phyloP scores from a whole-genome alignment of 2,329 filamentous ascomycete species.

The Leptodontidium sp. region DNA sequence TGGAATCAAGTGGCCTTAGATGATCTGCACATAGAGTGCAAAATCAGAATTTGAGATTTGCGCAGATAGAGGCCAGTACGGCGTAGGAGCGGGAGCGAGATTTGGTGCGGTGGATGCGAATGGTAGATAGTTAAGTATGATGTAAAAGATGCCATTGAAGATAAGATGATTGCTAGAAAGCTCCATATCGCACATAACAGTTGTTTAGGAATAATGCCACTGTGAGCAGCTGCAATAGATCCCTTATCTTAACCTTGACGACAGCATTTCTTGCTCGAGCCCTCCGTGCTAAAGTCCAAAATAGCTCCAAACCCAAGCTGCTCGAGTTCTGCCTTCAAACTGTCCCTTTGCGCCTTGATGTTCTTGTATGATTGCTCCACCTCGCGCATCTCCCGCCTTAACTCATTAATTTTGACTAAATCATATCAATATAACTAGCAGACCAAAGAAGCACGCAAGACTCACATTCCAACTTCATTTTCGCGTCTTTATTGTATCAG shows the following conservation, averaged over 20 bases:
- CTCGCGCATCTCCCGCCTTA: not conserved
- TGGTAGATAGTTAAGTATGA: too few relatives aligned
- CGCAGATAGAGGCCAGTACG: not conserved
- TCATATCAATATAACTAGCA: not conserved
- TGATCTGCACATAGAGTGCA: too few relatives aligned
- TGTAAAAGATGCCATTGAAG: not conserved
- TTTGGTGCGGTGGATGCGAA: too few relatives aligned
- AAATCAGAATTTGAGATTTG: too few relatives aligned
- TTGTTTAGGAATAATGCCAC: not conserved
- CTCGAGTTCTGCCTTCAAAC: not conserved
- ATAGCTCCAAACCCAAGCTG: not conserved
- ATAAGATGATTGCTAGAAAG: not conserved
- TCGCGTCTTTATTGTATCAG: not conserved
- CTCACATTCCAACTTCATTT: not conserved
- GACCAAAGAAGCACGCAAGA: not conserved
- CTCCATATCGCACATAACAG: not conserved
- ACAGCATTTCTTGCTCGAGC: not conserved
- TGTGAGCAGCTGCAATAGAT: not conserved
- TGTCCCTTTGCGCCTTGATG: not conserved
- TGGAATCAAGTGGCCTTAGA: too few relatives aligned
- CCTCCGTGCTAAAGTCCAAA: not conserved
- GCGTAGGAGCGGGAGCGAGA: too few relatives aligned
- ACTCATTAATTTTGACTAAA: slow-evolving; percentile 1
- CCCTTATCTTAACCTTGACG: not conserved
- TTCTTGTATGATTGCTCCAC: too few relatives aligned